Percentiles rank a stretch among this genome's conserved stretches.
These are phyloP conservation scores for Linnemannia elongata DNA, from an alignment of 192 early-diverging fungal species.

Conservation along the genomic window DNA sequence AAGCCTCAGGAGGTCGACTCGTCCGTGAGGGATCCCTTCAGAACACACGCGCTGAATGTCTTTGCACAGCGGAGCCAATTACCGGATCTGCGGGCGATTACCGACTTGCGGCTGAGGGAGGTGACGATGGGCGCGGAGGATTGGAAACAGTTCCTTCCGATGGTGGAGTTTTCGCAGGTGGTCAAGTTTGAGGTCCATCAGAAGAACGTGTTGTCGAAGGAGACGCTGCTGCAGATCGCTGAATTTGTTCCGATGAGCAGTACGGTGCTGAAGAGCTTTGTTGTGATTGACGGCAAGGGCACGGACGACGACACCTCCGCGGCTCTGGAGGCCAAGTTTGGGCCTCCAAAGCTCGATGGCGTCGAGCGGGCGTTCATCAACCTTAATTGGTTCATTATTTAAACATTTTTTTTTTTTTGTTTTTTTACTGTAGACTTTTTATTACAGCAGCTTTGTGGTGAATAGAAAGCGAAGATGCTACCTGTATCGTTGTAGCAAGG, in stretches of 20 bases:
- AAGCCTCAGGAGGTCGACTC: background rate
- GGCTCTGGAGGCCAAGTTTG: conserved; percentile 2
- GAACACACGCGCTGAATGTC: background rate
- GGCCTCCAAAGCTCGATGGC: background rate
- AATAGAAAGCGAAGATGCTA: too few relatives aligned
- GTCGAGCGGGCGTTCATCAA: background rate
- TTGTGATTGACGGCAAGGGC: background rate
- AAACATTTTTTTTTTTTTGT: background rate
- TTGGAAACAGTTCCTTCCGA: background rate
- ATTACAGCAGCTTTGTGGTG: too few relatives aligned
- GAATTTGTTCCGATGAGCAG: background rate
- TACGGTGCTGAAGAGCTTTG: background rate
- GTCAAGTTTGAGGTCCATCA: background rate
- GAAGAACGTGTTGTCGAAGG: background rate
- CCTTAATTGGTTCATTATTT: background rate
- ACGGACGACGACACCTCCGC: background rate
- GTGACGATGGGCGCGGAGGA: background rate
- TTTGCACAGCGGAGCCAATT: background rate
- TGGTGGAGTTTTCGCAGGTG: background rate
- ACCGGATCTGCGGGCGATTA: background rate
- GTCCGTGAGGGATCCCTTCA: background rate
- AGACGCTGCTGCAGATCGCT: background rate
- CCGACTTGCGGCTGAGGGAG: background rate
- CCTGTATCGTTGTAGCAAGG: too few relatives aligned
- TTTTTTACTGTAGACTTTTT: too few relatives aligned